Evolutionary conservation across 192 early-diverging fungal species (phyloP).

Genomic region (Coemansia javaensis): DNA sequence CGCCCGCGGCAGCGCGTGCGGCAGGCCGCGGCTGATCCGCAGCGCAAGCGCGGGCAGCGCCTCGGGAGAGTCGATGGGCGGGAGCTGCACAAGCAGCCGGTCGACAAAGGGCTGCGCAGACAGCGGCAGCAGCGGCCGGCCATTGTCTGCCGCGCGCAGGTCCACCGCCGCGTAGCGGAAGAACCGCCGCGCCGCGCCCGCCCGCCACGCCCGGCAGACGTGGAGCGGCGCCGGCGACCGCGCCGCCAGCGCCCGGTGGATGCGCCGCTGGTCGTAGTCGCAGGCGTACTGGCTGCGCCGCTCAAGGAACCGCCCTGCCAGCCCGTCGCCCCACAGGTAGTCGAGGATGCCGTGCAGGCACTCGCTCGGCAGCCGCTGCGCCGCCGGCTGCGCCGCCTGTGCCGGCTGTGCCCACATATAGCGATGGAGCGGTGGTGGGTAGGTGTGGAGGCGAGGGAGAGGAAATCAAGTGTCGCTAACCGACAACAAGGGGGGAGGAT

Average conservation of each 20-base stretch:
- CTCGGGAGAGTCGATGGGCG: neutral
- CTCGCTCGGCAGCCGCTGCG: constrained; percentile 17
- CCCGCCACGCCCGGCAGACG: constrained; percentile 32
- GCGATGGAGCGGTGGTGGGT: neutral
- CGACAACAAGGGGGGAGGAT: no score
- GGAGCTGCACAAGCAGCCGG: constrained; percentile 8
- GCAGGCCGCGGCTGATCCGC: neutral
- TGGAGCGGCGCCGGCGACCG: constrained; percentile 23
- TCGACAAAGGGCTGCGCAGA: constrained; percentile 1
- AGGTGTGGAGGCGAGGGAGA: no score
- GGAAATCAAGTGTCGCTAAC: no score
- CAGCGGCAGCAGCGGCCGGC: neutral
- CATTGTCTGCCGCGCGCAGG: neutral
- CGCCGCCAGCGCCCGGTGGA: constrained; percentile 13
- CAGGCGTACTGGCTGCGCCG: constrained; percentile 12
- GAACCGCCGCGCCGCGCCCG: constrained; percentile 6
- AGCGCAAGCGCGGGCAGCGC: neutral
- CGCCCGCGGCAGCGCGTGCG: constrained; percentile 2
- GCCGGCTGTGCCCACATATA: no score
- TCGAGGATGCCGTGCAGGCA: constrained; percentile 25
- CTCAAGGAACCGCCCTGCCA: constrained; percentile 10
- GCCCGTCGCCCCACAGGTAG: constrained; percentile 23
- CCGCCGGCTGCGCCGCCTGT: neutral
- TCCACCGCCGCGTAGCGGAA: constrained; percentile 15
- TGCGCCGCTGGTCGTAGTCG: constrained; percentile 38